These are phyloP conservation scores for Vitis cinerea DNA, from an alignment of 164 flowering plant species.

Conservation along the genomic window DNA sequence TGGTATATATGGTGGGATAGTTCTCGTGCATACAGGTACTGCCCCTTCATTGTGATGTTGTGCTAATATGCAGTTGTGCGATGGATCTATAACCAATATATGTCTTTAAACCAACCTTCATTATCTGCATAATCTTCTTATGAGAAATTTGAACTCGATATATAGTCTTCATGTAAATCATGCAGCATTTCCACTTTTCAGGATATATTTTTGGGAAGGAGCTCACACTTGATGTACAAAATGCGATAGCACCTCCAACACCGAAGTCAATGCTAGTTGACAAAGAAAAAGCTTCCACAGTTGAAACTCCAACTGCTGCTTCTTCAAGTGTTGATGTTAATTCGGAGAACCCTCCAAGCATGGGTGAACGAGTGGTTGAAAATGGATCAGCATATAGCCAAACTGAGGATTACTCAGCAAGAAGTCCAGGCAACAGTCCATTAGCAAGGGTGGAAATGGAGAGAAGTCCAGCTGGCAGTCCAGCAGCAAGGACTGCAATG, in stretches of 20 bases:
- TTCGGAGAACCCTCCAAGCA: slow-evolving; percentile 38
- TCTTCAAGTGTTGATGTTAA: slow-evolving; percentile 41
- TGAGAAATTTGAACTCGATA: background rate
- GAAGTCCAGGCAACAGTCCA: slow-evolving; percentile 46
- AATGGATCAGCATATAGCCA: slow-evolving; percentile 38
- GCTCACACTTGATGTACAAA: slow-evolving; percentile 86
- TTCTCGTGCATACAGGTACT: background rate
- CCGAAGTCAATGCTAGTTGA: slow-evolving; percentile 31
- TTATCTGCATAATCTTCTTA: background rate
- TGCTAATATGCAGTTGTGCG: background rate
- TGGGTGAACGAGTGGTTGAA: slow-evolving; percentile 33
- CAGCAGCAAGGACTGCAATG: too few species aligned
- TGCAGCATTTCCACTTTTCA: slow-evolving; percentile 26
- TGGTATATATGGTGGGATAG: background rate
- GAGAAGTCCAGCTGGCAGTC: too few species aligned
- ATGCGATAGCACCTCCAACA: slow-evolving; percentile 74
- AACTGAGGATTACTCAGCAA: slow-evolving; percentile 48
- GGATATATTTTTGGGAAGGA: slow-evolving; percentile 84
- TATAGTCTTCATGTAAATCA: background rate
- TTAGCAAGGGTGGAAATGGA: too few species aligned
- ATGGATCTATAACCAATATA: too few species aligned
- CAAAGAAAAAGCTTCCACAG: slow-evolving; percentile 32
- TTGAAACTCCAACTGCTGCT: slow-evolving; percentile 22
- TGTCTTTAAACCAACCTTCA: background rate
- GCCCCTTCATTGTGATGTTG: background rate